These are phyloP conservation scores for Urochloa ruziziensis DNA, from an alignment of 176 grass and related monocot genomes.

Conservation along the genomic window DNA sequence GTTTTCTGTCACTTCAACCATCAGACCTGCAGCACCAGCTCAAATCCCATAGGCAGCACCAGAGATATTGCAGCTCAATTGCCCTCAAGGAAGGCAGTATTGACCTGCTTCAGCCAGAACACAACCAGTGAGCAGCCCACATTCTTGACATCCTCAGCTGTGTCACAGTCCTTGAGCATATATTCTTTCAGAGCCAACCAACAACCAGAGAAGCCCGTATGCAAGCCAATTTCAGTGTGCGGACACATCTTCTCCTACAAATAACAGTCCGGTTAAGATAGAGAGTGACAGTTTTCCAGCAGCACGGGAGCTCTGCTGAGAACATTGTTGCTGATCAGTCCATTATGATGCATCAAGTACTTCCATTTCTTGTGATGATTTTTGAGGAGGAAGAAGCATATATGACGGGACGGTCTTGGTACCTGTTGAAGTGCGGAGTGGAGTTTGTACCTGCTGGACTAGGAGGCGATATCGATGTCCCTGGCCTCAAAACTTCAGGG, in stretches of 20 bases:
- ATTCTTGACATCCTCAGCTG: conserved; percentile 5
- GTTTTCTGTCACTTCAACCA: conserved; percentile 45
- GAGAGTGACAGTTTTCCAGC: background rate
- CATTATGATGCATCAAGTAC: conserved; percentile 51
- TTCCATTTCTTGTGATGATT: conserved; percentile 53
- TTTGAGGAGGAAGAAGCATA: background rate
- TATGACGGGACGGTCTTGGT: background rate
- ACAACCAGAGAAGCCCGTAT: background rate
- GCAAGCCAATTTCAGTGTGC: conserved; percentile 13
- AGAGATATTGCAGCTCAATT: background rate
- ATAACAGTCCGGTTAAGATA: conserved; percentile 3
- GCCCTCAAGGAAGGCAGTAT: conserved; percentile 10
- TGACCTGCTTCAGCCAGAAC: conserved; percentile 32
- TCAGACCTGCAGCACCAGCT: conserved; percentile 45
- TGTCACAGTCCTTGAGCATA: background rate
- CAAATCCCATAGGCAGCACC: background rate
- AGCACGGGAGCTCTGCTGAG: conserved; percentile 12
- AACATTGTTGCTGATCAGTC: conserved; percentile 40
- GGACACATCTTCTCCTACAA: background rate
- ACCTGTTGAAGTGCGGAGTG: background rate
- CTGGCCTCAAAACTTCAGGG: background rate
- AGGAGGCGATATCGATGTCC: background rate
- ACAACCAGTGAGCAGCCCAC: background rate
- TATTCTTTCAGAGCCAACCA: conserved; percentile 8
- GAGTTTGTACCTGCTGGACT: background rate